These are phyloP conservation scores for Trametes villosa DNA, from an alignment of 768 basidiomycete species.

Conservation along the genomic window DNA sequence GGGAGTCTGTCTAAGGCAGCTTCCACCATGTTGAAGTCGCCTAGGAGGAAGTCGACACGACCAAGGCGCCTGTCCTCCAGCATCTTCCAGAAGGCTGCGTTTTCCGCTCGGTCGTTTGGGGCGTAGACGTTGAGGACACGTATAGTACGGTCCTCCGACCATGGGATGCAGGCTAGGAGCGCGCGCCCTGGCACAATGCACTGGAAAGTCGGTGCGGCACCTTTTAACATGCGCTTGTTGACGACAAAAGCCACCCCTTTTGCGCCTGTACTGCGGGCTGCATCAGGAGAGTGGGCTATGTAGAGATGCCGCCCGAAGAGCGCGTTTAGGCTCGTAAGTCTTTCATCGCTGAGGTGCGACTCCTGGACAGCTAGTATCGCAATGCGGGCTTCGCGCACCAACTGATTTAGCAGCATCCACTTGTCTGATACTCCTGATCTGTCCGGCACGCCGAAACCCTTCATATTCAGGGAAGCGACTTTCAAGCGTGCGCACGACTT, in stretches of 20 bases:
- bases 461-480: too few relatives aligned
- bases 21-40: too few relatives aligned
- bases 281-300: not conserved
- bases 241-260: not conserved
- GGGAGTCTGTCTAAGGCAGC: too few relatives aligned
- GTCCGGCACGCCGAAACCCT: too few relatives aligned
- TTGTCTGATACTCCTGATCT: too few relatives aligned
- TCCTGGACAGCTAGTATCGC: not conserved
- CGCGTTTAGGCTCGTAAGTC: not conserved
- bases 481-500: too few relatives aligned
- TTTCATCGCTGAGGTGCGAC: not conserved
- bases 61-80: not conserved
- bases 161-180: not conserved
- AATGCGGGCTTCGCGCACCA: not conserved
- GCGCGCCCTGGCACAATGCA: not conserved
- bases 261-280: not conserved
- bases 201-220: not conserved
- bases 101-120: not conserved
- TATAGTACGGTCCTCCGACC: not conserved
- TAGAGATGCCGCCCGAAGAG: not conserved
- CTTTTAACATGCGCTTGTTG: not conserved
- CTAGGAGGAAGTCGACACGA: too few relatives aligned
- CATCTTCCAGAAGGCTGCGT: not conserved
- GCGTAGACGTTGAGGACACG: not conserved
- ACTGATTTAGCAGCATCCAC: not conserved